Conservation (phyloP, 2,329 filamentous ascomycete species). For the Hypoxylon sp. region DNA sequence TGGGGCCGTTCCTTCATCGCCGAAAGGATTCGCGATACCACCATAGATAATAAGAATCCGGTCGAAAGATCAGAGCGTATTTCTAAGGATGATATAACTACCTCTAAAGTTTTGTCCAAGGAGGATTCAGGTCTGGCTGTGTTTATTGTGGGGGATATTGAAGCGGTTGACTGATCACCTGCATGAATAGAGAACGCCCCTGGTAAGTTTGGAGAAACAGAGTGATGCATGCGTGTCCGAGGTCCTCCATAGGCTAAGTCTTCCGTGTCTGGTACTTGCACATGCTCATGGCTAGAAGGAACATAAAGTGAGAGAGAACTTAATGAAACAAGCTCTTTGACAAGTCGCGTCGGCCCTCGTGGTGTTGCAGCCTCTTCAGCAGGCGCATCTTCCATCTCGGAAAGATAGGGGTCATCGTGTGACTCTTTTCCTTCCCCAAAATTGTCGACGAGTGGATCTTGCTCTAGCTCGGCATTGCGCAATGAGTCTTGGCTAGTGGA, state of each 20-base stretch:
- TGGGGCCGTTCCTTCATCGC: constrained; percentile 49
- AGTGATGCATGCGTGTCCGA: constrained; percentile 36
- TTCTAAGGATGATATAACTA: constrained; percentile 61
- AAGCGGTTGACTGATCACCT: constrained; percentile 39
- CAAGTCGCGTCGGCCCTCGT: constrained; percentile 61
- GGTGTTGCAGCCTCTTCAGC: constrained; percentile 58
- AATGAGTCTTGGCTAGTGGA: neutral
- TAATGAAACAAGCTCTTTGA: constrained; percentile 63
- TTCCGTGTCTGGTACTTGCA: constrained; percentile 47
- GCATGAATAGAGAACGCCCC: constrained; percentile 67
- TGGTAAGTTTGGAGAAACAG: constrained; percentile 61
- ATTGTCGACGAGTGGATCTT: constrained; percentile 30
- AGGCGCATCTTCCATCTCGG: constrained; percentile 19
- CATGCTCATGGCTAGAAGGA: constrained; percentile 58
- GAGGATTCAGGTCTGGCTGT: constrained; percentile 20
- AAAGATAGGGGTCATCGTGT: constrained; percentile 26
- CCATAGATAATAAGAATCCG: constrained; percentile 62
- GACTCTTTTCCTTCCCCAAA: constrained; percentile 37
- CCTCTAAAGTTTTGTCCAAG: constrained; percentile 55
- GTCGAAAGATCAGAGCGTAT: constrained; percentile 65
- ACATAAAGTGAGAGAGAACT: constrained; percentile 63
- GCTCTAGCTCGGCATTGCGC: constrained; percentile 3
- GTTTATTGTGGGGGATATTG: constrained; percentile 24
- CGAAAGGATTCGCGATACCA: constrained; percentile 59
- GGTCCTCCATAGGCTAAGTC: constrained; percentile 8